Conservation (phyloP, 495 filamentous ascomycete genomes). For the Penicillium steckii region DNA sequence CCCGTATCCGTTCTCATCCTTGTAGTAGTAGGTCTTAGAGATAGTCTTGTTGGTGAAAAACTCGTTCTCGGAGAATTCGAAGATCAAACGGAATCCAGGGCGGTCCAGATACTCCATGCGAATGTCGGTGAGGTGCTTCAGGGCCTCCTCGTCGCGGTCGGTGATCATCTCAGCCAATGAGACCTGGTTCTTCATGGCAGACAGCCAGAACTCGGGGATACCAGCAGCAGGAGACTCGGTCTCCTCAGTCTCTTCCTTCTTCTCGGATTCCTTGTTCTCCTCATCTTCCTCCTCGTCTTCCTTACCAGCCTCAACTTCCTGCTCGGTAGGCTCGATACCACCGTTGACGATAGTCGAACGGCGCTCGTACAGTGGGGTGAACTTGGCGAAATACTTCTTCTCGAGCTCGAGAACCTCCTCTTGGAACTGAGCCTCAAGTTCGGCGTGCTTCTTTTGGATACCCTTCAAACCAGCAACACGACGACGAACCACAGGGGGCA, state of each 20-base stretch:
- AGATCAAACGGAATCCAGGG: constrained; percentile 96
- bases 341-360: constrained; percentile 94
- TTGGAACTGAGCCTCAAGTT: constrained; percentile 97
- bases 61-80: constrained; percentile 92
- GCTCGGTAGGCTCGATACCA: constrained; percentile 75
- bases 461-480: constrained; percentile 95
- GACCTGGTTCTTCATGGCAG: constrained; percentile 99
- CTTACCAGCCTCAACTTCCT: constrained; percentile 83
- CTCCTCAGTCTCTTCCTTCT: constrained; percentile 50
- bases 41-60: constrained; percentile 97
- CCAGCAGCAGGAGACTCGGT: constrained; percentile 58
- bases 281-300: constrained; percentile 69
- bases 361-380: constrained; percentile 95
- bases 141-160: constrained; percentile 88
- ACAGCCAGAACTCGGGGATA: constrained; percentile 99
- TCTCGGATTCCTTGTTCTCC: constrained; percentile 44
- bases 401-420: constrained; percentile 96
- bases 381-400: constrained; percentile 99
- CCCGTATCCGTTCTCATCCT: constrained; percentile 96
- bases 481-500: constrained; percentile 82
- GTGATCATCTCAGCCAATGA: constrained; percentile 97
- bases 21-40: constrained; percentile 99
- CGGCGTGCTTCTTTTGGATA: constrained; percentile 97
- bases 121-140: constrained; percentile 89
- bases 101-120: constrained; percentile 99